Evolutionary conservation across 306 rosid species (phyloP).

Genomic region (Vicia villosa): DNA sequence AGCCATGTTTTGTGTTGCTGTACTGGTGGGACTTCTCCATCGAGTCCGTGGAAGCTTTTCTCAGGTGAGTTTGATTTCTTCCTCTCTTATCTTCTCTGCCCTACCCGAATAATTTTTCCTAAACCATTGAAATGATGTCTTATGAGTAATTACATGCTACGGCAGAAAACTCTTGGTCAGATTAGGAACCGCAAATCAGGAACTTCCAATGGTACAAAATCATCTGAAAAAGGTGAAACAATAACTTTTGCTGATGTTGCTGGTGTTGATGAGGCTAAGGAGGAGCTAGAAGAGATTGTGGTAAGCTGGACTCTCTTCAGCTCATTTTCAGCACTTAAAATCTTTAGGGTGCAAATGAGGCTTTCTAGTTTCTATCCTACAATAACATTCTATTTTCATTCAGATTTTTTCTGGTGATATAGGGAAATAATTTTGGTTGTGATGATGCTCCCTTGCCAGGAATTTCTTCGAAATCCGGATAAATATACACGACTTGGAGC

Average conservation of each 20-base stretch:
- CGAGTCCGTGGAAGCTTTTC: slow-evolving; percentile 88
- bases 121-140: slow-evolving; percentile 25
- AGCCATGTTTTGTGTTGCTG: slow-evolving; percentile 84
- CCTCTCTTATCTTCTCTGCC: slow-evolving; percentile 15
- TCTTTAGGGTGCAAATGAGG: slow-evolving; percentile 37
- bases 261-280: slow-evolving; percentile 98
- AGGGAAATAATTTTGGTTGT: slow-evolving; percentile 30
- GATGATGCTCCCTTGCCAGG: slow-evolving; percentile 63
- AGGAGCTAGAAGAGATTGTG: slow-evolving; percentile 99
- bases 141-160: slow-evolving; percentile 48
- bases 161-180: slow-evolving; percentile 86
- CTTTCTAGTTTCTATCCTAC: slow-evolving; percentile 32
- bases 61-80: slow-evolving; percentile 55
- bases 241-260: slow-evolving; percentile 96
- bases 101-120: slow-evolving; percentile 23
- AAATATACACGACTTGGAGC: slow-evolving; percentile 88
- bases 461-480: slow-evolving; percentile 98
- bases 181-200: slow-evolving; percentile 88
- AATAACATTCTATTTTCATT: slow-evolving; percentile 10
- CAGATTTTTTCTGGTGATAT: slow-evolving; percentile 25
- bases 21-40: slow-evolving; percentile 87
- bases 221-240: slow-evolving; percentile 79
- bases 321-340: slow-evolving; percentile 21
- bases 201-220: slow-evolving; percentile 68
- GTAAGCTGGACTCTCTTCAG: slow-evolving; percentile 57